Conservation (phyloP, 176 grass and related monocot genomes). For the Rhynchospora pubera region DNA sequence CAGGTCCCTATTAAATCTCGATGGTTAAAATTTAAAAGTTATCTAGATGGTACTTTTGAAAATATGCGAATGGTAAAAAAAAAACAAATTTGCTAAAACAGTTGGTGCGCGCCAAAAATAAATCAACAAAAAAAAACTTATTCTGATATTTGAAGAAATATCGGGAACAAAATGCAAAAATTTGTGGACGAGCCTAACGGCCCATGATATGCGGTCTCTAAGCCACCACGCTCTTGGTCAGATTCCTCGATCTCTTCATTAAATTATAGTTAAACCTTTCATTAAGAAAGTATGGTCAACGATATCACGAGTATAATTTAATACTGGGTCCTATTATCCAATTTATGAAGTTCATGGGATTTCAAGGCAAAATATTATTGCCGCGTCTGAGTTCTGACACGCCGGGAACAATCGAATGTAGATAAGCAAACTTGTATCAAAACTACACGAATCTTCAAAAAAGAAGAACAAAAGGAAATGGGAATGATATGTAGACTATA, state of each 20-base stretch:
- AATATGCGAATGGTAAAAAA: neutral
- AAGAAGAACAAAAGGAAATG: neutral
- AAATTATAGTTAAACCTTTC: neutral
- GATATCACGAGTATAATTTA: neutral
- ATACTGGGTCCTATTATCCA: neutral
- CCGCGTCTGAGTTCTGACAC: neutral
- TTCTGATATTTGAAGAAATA: neutral
- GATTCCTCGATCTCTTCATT: neutral
- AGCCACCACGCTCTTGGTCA: neutral
- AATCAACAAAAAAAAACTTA: conserved; percentile 6
- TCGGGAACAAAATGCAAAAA: neutral
- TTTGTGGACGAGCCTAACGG: neutral
- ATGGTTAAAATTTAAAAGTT: neutral
- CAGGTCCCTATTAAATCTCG: neutral
- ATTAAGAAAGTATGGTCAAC: neutral
- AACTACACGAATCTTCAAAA: neutral
- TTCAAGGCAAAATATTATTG: neutral
- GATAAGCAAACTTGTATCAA: neutral
- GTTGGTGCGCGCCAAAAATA: neutral
- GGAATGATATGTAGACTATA: neutral
- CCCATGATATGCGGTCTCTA: neutral
- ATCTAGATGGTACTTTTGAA: neutral
- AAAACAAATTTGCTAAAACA: neutral
- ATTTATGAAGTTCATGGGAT: conserved; percentile 5
- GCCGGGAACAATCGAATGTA: neutral